A percentile compares a stretch with the other conserved stretches of the same genome.
Evolutionary conservation across 2,329 filamentous ascomycete genomes (phyloP).

Genomic region (Pyrenochaeta sp.): DNA sequence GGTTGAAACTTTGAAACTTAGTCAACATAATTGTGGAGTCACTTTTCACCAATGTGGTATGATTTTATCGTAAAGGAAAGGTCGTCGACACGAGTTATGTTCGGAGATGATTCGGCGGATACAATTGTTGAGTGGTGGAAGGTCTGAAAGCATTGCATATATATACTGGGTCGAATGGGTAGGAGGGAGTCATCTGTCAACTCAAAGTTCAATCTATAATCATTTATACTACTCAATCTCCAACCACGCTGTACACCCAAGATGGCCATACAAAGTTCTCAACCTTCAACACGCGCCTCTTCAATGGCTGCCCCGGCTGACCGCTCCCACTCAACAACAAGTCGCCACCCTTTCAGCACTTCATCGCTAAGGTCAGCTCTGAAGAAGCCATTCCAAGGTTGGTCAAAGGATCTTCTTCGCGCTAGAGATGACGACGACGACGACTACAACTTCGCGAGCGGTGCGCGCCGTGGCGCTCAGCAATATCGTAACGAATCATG

Average conservation of each 20-base stretch:
- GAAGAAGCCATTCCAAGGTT: slow-evolving; percentile 47
- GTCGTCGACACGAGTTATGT: neutral
- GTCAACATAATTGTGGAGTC: neutral
- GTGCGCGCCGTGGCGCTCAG: slow-evolving; percentile 25
- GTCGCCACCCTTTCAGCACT: slow-evolving; percentile 8
- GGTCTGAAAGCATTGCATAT: neutral
- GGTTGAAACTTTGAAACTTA: neutral
- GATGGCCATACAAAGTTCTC: slow-evolving; percentile 12
- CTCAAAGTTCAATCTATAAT: neutral
- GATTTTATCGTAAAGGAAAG: neutral
- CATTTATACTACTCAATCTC: neutral
- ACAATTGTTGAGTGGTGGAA: slow-evolving; percentile 2
- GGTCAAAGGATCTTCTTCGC: slow-evolving; percentile 43
- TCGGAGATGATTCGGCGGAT: slow-evolving; percentile 21
- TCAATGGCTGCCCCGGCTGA: slow-evolving; percentile 7
- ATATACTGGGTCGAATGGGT: neutral
- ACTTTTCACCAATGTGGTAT: neutral
- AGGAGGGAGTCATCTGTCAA: no score
- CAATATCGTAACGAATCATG: slow-evolving; percentile 10
- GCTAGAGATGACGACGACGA: slow-evolving; percentile 45
- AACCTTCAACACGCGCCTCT: slow-evolving; percentile 8
- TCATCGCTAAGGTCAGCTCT: slow-evolving; percentile 28
- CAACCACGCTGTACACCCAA: neutral
- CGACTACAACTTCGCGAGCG: slow-evolving; percentile 47
- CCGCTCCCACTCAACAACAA: slow-evolving; percentile 3